Conservation (phyloP, 2,329 filamentous ascomycete genomes). For the Colletotrichum agaves region DNA sequence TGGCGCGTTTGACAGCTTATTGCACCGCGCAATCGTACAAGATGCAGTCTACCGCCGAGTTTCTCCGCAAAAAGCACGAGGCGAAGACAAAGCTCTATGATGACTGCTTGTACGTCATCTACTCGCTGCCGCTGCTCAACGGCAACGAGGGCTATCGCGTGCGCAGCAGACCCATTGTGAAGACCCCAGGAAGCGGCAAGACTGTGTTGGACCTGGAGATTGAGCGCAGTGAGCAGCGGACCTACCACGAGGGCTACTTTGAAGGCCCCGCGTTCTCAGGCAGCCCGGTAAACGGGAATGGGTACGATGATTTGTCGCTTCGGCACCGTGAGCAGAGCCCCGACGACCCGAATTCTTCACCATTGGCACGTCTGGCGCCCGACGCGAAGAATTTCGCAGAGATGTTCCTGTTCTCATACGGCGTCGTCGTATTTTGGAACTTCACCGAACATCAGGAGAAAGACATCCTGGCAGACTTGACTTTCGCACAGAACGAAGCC, state of each 20-base stretch:
- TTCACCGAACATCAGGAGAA: conserved; percentile 97
- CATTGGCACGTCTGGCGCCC: conserved; percentile 70
- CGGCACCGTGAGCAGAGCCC: conserved; percentile 42
- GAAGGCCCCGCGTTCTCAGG: conserved; percentile 73
- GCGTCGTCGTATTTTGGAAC: conserved; percentile 99
- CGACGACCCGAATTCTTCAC: conserved; percentile 57
- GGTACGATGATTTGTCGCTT: conserved; percentile 44
- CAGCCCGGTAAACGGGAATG: conserved; percentile 46
- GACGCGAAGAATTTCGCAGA: conserved; percentile 87
- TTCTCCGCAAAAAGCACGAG: conserved; percentile 86
- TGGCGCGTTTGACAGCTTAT: conserved; percentile 92
- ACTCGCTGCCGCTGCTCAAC: conserved; percentile 88
- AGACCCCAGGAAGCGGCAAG: conserved; percentile 89
- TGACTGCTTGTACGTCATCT: conserved; percentile 95
- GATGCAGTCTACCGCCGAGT: conserved; percentile 86
- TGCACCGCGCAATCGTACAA: conserved; percentile 96
- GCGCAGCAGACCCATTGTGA: conserved; percentile 89
- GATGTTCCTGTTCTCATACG: conserved; percentile 97
- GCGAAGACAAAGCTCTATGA: conserved; percentile 97
- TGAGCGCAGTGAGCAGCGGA: conserved; percentile 87
- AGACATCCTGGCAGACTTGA: conserved; percentile 92
- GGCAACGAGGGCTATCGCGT: conserved; percentile 89
- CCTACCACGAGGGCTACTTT: conserved; percentile 92
- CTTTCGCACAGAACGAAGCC: conserved; percentile 80
- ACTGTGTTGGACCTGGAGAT: conserved; percentile 95